Conservation (phyloP, 2,329 filamentous ascomycete species). For the Fusarium foetens region DNA sequence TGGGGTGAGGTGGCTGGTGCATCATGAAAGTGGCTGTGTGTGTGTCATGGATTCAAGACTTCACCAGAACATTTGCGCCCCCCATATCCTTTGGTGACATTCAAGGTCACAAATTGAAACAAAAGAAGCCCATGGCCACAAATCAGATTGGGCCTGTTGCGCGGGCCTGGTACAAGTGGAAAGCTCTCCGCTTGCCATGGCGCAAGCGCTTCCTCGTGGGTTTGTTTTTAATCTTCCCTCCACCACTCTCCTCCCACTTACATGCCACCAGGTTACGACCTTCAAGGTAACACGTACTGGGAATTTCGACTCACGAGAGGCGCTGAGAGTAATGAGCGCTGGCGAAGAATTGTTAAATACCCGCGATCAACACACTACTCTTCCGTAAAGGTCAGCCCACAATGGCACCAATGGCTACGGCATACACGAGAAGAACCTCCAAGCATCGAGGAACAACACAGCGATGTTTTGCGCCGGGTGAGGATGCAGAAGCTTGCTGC, state of each 20-base stretch:
- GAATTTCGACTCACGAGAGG: constrained; percentile 67
- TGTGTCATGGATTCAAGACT: constrained; percentile 23
- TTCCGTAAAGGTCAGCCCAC: constrained; percentile 66
- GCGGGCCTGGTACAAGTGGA: constrained; percentile 69
- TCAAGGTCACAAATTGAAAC: constrained; percentile 11
- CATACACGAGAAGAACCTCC: constrained; percentile 67
- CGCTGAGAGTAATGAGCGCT: constrained; percentile 54
- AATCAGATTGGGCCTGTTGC: constrained; percentile 51
- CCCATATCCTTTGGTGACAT: constrained; percentile 13
- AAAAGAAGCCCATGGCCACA: constrained; percentile 46
- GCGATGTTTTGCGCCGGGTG: constrained; percentile 63
- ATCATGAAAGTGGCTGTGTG: constrained; percentile 16
- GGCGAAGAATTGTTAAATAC: constrained; percentile 71
- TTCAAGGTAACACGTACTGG: constrained; percentile 75
- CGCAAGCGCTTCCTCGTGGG: constrained; percentile 71
- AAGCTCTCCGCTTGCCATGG: constrained; percentile 70
- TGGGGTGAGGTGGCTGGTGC: constrained; percentile 35
- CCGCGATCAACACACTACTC: constrained; percentile 64
- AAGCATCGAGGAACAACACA: constrained; percentile 64
- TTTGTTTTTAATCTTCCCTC: constrained; percentile 47
- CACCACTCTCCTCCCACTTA: constrained; percentile 28
- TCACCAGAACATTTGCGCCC: constrained; percentile 29
- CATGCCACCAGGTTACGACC: constrained; percentile 65
- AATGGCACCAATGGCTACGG: constrained; percentile 77
- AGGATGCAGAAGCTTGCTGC: constrained; percentile 67